Base-by-base conservation (phyloP, 1,139 yeast species). In the Candida mesenterica region DNA sequence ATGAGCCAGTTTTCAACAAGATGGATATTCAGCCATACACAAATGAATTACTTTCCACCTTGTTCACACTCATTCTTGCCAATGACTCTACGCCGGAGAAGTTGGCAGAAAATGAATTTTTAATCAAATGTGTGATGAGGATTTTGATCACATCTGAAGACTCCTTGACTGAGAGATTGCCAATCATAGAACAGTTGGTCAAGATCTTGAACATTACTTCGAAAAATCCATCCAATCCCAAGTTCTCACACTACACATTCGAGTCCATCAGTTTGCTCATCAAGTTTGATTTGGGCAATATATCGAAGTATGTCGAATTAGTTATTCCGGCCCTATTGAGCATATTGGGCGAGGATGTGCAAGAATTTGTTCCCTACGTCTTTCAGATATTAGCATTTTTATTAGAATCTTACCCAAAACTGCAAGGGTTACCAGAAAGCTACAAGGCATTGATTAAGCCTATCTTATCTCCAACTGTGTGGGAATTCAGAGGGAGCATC, bases 141-240 rank as follows among this genome's bases (percentile, higher is more conserved):
- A 80, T 90, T 5, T 65, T 92, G 40, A 80, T 88, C 5, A 81
- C 90, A 4, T 72, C 86, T 14, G 95, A 87, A 53, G 88, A 85
- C 39, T 59, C 78, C 1, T 52, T 80, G 13, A 55, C 62, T 15
- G 44, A 53, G 17, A 63, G 72, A 38, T 45, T 66, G 8, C 72
- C 77, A 14, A 66, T 82, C 14, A 64, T 85, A 31, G 70, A 74
- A 22, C 92, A 90, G 54, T 66, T 92, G 31, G 62, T 89, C 36
- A 68, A 73, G 34, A 85, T 94, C 34, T 69, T 90, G 32, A 72
- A 71, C 24, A 77, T 80, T 15, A 87, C 90, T 34, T 71, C 90
- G 26, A 82, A 81, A 49, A 94, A 94, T 52, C 99, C 98, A 10
- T 86, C 97, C 8, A 94, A 94, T 57, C 98, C 99, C 16, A 79